Percentiles rank a stretch among this genome's conserved stretches.
phyloP scores from a whole-genome alignment of 2,329 filamentous ascomycete genomes.

The Cladosporium sp. region DNA sequence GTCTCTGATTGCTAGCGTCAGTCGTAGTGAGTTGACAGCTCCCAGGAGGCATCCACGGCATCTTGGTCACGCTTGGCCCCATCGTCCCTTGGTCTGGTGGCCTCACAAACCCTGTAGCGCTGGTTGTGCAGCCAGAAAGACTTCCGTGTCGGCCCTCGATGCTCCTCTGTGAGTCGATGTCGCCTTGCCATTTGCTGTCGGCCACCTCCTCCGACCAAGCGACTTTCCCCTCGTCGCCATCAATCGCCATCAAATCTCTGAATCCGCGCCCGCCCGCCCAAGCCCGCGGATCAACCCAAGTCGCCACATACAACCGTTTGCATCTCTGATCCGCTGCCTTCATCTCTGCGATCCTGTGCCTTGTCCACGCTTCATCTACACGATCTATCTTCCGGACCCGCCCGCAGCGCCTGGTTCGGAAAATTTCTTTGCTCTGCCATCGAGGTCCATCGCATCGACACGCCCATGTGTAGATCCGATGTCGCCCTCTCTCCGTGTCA shows the following conservation, averaged over 20 bases:
- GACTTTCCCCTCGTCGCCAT: too few relatives aligned
- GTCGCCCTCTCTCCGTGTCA: too few relatives aligned
- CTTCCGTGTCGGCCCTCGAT: conserved; percentile 9
- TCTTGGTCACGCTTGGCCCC: neutral
- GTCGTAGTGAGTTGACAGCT: too few relatives aligned
- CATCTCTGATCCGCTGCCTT: conserved; percentile 4
- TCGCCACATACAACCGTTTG: neutral
- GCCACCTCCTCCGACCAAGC: too few relatives aligned
- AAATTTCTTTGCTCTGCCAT: too few relatives aligned
- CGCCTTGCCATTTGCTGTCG: neutral
- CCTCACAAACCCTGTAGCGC: neutral
- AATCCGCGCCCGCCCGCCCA: neutral
- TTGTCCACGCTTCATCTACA: neutral
- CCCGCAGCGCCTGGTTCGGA: neutral
- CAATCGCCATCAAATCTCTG: neutral
- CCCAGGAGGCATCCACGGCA: too few relatives aligned
- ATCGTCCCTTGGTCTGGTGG: too few relatives aligned
- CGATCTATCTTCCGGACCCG: neutral
- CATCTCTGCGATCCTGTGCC: neutral
- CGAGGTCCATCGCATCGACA: too few relatives aligned
- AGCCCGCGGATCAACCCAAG: conserved; percentile 1
- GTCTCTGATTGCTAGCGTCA: too few relatives aligned
- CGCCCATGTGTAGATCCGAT: too few relatives aligned
- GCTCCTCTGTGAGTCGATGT: conserved; percentile 5
- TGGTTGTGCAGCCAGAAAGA: too few relatives aligned